Evolutionary conservation across 495 filamentous ascomycete species (phyloP).

Genomic region (Trypethelium eluteriae): DNA sequence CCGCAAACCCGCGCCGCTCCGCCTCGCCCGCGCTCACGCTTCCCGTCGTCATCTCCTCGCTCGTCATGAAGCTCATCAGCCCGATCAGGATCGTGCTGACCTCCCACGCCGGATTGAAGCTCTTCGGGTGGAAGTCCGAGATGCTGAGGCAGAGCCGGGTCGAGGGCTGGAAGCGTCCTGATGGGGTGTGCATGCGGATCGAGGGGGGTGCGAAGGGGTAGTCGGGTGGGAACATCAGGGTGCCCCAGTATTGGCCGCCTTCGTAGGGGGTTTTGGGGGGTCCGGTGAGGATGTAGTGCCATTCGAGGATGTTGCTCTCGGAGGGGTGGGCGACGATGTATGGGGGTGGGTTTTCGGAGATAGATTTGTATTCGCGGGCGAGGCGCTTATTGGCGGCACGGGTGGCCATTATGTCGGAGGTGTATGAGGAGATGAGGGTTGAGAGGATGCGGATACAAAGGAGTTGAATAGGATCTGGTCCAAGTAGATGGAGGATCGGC

Average conservation of each 20-base stretch:
- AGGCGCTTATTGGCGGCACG: conserved; percentile 45
- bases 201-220: conserved; percentile 96
- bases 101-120: conserved; percentile 99
- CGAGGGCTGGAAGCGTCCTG: conserved; percentile 86
- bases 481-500: conserved; percentile 9
- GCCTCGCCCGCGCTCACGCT: conserved; percentile 69
- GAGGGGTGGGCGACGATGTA: conserved; percentile 93
- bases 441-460: not conserved
- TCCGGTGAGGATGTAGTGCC: conserved; percentile 97
- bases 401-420: conserved; percentile 30
- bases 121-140: conserved; percentile 92
- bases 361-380: conserved; percentile 86
- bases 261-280: conserved; percentile 93
- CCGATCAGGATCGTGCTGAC: conserved; percentile 94
- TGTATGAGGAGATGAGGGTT: not conserved
- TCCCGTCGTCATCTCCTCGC: conserved; percentile 97
- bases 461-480: not conserved
- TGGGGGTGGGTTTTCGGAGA: conserved; percentile 83
- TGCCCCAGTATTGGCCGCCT: conserved; percentile 96
- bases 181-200: conserved; percentile 97
- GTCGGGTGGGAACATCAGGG: conserved; percentile 86
- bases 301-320: conserved; percentile 92
- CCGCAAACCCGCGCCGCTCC: conserved; percentile 72
- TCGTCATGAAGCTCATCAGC: conserved; percentile 93
- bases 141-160: conserved; percentile 91